Evolutionary conservation across 139 green algal species (phyloP).

Genomic region (Tetraselmis striata): DNA sequence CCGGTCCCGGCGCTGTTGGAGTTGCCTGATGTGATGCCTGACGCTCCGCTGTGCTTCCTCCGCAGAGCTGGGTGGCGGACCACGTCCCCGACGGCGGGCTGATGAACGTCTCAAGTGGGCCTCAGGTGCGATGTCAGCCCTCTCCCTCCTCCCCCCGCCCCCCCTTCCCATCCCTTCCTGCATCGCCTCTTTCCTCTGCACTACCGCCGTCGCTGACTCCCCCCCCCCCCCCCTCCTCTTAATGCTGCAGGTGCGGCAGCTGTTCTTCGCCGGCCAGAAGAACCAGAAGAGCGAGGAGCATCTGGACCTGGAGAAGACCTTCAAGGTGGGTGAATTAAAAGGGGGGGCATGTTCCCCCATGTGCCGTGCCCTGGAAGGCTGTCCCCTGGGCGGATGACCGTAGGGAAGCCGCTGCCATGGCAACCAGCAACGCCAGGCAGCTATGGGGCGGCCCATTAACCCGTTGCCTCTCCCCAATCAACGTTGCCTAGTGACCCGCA

Average conservation of each 20-base stretch:
- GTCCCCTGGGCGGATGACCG: too few species aligned
- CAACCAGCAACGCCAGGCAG: too few species aligned
- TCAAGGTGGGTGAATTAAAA: too few species aligned
- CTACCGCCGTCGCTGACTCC: too few species aligned
- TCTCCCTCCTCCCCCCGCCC: not conserved
- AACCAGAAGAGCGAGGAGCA: slow-evolving; percentile 15
- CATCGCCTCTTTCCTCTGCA: not conserved
- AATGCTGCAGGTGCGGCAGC: slow-evolving; percentile 22
- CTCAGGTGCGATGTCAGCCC: slow-evolving; percentile 18
- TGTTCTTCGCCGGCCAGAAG: slow-evolving; percentile 23
- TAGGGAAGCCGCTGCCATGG: too few species aligned
- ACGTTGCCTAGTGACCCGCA: too few species aligned
- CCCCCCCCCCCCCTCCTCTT: not conserved
- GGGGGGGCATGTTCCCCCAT: too few species aligned
- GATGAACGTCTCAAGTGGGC: slow-evolving; percentile 72
- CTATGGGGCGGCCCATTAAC: too few species aligned
- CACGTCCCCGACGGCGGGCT: slow-evolving; percentile 45
- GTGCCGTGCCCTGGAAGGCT: too few species aligned
- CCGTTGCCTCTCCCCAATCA: too few species aligned
- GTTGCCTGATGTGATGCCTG: not conserved
- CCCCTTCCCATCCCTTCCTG: not conserved
- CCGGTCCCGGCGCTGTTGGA: slow-evolving; percentile 8
- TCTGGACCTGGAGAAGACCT: not conserved
- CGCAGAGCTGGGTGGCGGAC: slow-evolving; percentile 46
- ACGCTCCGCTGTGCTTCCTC: not conserved